Percentiles rank a stretch among this genome's conserved stretches.
phyloP scores from a whole-genome alignment of 169 alveolate genomes.

The Babesia microti region DNA sequence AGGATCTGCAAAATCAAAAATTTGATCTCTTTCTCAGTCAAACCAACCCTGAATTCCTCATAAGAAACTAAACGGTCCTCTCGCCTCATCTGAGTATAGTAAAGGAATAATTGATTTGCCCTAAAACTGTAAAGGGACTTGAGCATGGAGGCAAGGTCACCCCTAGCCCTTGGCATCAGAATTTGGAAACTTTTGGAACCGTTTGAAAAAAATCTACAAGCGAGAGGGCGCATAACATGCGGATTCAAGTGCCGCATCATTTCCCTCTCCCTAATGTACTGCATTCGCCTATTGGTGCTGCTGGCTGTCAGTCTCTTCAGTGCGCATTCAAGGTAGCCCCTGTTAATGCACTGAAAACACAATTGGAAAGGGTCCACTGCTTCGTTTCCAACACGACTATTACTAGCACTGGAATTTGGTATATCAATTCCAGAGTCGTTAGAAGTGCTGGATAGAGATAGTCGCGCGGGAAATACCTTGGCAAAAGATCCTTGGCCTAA shows the following conservation, averaged over 20 bases:
- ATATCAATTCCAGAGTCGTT: too few relatives aligned
- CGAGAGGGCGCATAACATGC: slow-evolving; percentile 53
- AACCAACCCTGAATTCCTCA: slow-evolving; percentile 20
- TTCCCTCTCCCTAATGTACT: slow-evolving; percentile 60
- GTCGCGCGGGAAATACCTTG: too few relatives aligned
- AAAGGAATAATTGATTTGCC: too few relatives aligned
- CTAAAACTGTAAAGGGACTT: slow-evolving; percentile 13
- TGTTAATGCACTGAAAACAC: too few relatives aligned
- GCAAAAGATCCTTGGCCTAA: too few relatives aligned
- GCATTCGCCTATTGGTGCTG: slow-evolving; percentile 30
- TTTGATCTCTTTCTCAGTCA: slow-evolving; percentile 52
- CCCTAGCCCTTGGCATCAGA: slow-evolving; percentile 62
- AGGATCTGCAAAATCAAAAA: slow-evolving; percentile 53
- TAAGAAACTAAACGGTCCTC: slow-evolving; percentile 1
- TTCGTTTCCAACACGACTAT: too few relatives aligned
- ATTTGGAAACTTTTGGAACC: slow-evolving; percentile 44
- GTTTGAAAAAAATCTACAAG: slow-evolving; percentile 26
- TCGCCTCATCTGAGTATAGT: too few relatives aligned
- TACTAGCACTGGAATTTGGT: too few relatives aligned
- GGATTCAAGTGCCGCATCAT: slow-evolving; percentile 55
- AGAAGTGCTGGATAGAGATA: too few relatives aligned
- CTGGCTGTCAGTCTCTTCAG: slow-evolving; percentile 23
- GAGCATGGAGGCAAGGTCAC: slow-evolving; percentile 46
- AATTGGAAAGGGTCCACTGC: too few relatives aligned
- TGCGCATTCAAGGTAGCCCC: too few relatives aligned